Base-by-base conservation (phyloP, 2,329 filamentous ascomycete genomes). In the Fusarium burgessii region DNA sequence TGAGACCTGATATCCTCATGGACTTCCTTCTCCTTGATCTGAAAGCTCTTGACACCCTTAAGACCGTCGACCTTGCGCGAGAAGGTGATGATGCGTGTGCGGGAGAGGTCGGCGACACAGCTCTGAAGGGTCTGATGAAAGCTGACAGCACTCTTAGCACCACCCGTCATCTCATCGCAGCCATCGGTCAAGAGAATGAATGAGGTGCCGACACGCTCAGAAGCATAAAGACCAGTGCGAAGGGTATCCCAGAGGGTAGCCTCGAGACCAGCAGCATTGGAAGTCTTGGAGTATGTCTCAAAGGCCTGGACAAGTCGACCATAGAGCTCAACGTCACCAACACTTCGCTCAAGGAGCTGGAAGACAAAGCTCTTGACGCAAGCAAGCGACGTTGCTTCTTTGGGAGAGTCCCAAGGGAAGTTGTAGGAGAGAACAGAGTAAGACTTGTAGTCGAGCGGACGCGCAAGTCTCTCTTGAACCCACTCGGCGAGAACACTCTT, bases 401-500 rank as follows among this genome's bases (percentile, higher is more conserved):
- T 73, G 2, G 74, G 72, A 3, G 76, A 77, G 36, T 82, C 80
- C 40, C 69, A 78, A 3, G 77, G 77, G 59, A 83, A 82, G 27
- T 77, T 79, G 71, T 81, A 83, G 0, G 76, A 73, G 15, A 83
- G 68, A 1, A 81, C 79, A 9, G 76, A 75, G 43, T 81, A 81
- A 5, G 78, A 79, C 14, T 69, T 73, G 66, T 79, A 76, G 50
- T 80, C 74, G 6, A 82, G 69, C 4, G 81, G 81, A 11, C 80
- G 77, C 20, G 82, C 78, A 17, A 83, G 77, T 14, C 81, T 76
- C 58, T 83, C 81, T 35, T 80, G 76, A 38, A 82, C 78, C 81
- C 81, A 83, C 15, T 78, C 77, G 6, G 80, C 78, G n/a, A 82
- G 77, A 17, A 80, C 76, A 38, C 78, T 81, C 75, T 82, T 82